Evolutionary conservation across 2,329 filamentous ascomycete species (phyloP), one percentile per base, ranked within the genome.

Genomic region (Exophiala xenobiotica): DNA sequence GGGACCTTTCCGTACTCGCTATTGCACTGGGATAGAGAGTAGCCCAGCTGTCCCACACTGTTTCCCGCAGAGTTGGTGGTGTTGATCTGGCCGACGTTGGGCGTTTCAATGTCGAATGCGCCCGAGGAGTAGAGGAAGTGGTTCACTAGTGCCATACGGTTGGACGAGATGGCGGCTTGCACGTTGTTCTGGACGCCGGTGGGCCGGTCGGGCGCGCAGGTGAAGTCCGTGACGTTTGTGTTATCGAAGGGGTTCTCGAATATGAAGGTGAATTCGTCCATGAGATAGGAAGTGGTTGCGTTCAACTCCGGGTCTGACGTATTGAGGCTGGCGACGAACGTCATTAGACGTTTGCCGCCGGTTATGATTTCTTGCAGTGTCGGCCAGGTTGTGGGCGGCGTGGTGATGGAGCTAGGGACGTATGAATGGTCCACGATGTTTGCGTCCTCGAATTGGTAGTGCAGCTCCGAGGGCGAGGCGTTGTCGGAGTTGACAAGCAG

Each of bases 161-260:
- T 79, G 1, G 76, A 74, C 0, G 73, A 64, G 20, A 87, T 64
- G 1, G 85, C 87, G 1, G 66, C 56, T 3, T 66, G 54, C 1
- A 74, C 63, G 12, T 77, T 63, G 42, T 77, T 77, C 18, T 69
- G 66, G 26, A 83, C 70, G 4, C 68, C 67, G 0, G 76, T 68
- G 0, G 88, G 88, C 0, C 88, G 82, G 63, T 86, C 75, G 3
- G 88, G 76, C 0, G 76, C 78, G 74, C 88, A 93, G 67, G 83
- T 85, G 75, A 90, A 93, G 65, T 81, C 82, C 1, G 74, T 70
- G 1, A 82, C 70, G 6, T 74, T 72, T 2, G 77, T 79, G 46
- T 87, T 81, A 43, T 88, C 81, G 67, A 79, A 91, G 7, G 77
- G 67, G 33, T 85, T 91, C 69, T 92, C 88, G 70, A 89, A 92